Evolutionary conservation across 2,329 filamentous ascomycete genomes (phyloP), one percentile per base, ranked within the genome.

Genomic region (Penicillium sp.): DNA sequence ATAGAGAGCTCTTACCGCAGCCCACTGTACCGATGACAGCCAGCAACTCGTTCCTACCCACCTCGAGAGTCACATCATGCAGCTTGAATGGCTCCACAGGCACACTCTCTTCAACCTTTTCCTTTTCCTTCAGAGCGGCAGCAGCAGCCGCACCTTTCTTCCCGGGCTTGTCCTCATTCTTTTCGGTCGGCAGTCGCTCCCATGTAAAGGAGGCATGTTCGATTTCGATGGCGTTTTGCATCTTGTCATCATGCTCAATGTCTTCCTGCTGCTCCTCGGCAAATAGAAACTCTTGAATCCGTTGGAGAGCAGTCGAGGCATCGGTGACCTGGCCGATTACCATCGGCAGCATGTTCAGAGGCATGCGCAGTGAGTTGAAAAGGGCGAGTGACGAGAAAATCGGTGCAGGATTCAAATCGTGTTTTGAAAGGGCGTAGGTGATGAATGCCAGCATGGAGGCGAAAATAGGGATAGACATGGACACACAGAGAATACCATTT

Each of bases 371-470:
- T 4, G 87, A 84, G 68, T 97, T 97, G 79, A 97, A 98, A 6
- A 97, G 74, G 0, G 92, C 92, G 12, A 97, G 78, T 0, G 92
- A 97, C 0, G 92, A 96, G 73, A 98, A 97, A 31, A 97, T 81
- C 23, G 84, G 77, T 0, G 90, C 89, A 0, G 93, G 84, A 1
- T 81, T 76, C 15, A 97, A 78, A 25, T 69, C 68, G 59, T 90
- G 85, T 50, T 86, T 76, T 1, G 81, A 75, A n/a, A 82, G 69
- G 1, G 79, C 78, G 59, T 80, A 84, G 0, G 89, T 92, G 70
- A 97, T 92, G 69, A 97, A 97, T 0, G 92, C 83, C 35, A 97
- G 70, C 89, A 97, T 96, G 1, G 91, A 95, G 0, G 92, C 90
- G 60, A 97, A 96, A 46, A 95, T 88, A 6, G 93, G 92, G 64